phyloP scores from a whole-genome alignment of 1,139 yeast species.

The Saccharomyces hybrid region DNA sequence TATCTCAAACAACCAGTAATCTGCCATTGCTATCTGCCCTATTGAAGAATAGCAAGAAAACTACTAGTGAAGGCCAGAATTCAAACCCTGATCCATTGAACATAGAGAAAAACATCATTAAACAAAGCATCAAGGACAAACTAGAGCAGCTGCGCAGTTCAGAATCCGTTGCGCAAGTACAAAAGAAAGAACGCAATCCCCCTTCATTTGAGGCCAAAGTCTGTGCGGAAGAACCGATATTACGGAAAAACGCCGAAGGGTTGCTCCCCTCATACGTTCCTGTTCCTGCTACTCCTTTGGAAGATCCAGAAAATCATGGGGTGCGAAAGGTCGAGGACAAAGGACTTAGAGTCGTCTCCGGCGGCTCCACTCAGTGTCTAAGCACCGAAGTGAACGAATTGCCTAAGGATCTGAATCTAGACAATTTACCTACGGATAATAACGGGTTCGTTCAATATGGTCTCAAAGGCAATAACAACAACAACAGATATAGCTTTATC shows the following conservation, averaged over 20 bases:
- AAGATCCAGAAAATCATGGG: background rate
- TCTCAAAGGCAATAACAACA: conserved; percentile 11
- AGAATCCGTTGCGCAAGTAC: conserved; percentile 1
- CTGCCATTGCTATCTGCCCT: conserved; percentile 23
- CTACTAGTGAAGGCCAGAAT: background rate
- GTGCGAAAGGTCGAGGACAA: background rate
- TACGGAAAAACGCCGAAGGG: background rate
- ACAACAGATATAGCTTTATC: conserved; percentile 26
- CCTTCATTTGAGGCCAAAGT: background rate
- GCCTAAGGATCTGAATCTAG: conserved; percentile 15
- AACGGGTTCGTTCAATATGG: conserved; percentile 23
- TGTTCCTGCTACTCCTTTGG: background rate
- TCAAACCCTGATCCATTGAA: background rate
- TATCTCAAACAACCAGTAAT: conserved; percentile 12
- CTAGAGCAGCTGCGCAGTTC: conserved; percentile 16
- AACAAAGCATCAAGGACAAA: conserved; percentile 17
- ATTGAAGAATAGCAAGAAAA: conserved; percentile 10
- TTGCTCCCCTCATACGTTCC: background rate
- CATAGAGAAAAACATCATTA: conserved; percentile 3
- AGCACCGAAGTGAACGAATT: conserved; percentile 1
- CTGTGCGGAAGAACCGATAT: background rate
- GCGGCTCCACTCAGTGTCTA: background rate
- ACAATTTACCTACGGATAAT: conserved; percentile 17
- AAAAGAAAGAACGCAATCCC: background rate
- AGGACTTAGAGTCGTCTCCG: background rate